phyloP scores from a whole-genome alignment of 805 yeast species.

The Hemisphaericaspora nanyangensis region DNA sequence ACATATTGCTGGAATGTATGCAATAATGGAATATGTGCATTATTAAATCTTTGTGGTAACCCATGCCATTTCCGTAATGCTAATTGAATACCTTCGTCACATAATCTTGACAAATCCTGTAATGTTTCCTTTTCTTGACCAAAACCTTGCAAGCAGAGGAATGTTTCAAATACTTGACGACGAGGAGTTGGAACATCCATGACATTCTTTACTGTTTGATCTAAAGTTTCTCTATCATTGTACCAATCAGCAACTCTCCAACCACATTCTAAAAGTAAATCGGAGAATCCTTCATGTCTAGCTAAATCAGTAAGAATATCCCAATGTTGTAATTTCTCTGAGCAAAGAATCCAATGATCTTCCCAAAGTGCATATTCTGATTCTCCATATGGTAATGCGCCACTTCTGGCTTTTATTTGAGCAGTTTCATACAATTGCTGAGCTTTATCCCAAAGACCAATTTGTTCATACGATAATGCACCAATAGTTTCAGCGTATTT shows the following conservation, averaged over 20 bases:
- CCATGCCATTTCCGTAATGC: conserved; percentile 92
- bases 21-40: conserved; percentile 83
- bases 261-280: conserved; percentile 92
- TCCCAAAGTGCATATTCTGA: conserved; percentile 96
- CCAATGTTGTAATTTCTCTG: conserved; percentile 97
- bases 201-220: conserved; percentile 89
- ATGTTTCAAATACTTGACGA: conserved; percentile 92
- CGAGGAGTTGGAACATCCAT: conserved; percentile 99
- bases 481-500: conserved; percentile 90
- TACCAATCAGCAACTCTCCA: conserved; percentile 99
- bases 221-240: conserved; percentile 89
- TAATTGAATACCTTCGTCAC: conserved; percentile 95
- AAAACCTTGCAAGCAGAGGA: conserved; percentile 86
- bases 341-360: conserved; percentile 96
- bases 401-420: conserved; percentile 93
- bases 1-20: conserved; percentile 97
- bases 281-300: conserved; percentile 96
- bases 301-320: conserved; percentile 94
- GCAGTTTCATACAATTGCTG: conserved; percentile 93
- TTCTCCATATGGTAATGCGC: conserved; percentile 92
- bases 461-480: conserved; percentile 90
- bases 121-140: conserved; percentile 86
- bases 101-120: conserved; percentile 76
- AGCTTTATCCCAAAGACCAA: conserved; percentile 93
- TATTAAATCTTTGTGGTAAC: conserved; percentile 69